Evolutionary conservation across 148 eudicot species (phyloP), one percentile per base, ranked within the genome.

Genomic region (Pharnaceum exiguum): DNA sequence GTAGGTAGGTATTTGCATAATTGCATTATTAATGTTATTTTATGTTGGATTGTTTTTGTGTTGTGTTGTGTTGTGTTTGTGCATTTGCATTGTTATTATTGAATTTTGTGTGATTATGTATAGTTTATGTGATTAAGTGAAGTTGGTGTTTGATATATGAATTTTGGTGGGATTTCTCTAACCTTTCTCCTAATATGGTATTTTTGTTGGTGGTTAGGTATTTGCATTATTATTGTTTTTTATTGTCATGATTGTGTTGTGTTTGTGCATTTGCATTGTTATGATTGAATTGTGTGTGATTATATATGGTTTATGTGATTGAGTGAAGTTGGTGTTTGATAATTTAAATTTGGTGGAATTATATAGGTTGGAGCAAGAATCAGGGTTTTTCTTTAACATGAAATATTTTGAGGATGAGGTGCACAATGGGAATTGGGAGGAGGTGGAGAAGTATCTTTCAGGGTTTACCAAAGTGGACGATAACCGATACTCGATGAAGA

Each of bases 341-440:
- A 60, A 55, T 59, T 31, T 67, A 4, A n/a, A 33, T 51, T 3
- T 47, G 61, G 6, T 63, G 38, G 32, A 40, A 48, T 24, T 65
- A 17, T n/a, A 24, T 66, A 86, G 94, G 77, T 80, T 86, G 53
- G 94, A 82, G 57, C 85, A 82, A 57, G 94, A 86, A 69, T 75
- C 94, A n/a, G 86, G 86, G 21, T 82, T 75, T 75, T 81, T 67
- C 83, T 87, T 84, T 50, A 83, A 87, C 77, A 75, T 82, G 95
- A 77, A 77, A 66, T 81, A 79, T 61, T 84, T 87, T 71, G 87
- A 81, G 62, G 95, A 81, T 54, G 77, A 81, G 46, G 82, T 84
- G 13, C 80, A 72, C 30, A 68, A 63, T 68, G 90, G 95, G 1
- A 75, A 84, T 29, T 84, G 85, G 87, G 84, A 87, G 51, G 87